phyloP scores from a whole-genome alignment of 108 stramenopile species.

The Pseudonitzschia pungens region DNA sequence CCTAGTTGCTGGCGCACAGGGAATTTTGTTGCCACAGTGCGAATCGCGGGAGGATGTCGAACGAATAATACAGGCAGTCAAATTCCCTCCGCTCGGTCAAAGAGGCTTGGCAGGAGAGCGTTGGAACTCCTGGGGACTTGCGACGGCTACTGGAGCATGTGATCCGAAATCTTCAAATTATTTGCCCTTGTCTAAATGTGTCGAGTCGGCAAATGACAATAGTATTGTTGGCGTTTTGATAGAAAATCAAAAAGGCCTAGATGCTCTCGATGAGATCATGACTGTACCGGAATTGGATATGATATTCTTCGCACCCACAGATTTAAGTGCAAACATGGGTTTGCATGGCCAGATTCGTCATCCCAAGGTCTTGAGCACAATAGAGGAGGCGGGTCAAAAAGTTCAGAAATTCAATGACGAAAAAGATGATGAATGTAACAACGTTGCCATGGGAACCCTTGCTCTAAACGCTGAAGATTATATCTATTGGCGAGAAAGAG shows the following conservation, averaged over 20 bases:
- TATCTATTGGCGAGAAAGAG: slow-evolving; percentile 30
- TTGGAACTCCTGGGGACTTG: slow-evolving; percentile 47
- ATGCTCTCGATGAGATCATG: slow-evolving; percentile 37
- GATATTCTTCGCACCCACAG: slow-evolving; percentile 43
- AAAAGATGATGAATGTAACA: not conserved
- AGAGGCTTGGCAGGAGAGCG: slow-evolving; percentile 41
- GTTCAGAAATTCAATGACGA: slow-evolving; percentile 16
- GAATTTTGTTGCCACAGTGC: slow-evolving; percentile 42
- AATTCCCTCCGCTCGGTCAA: slow-evolving; percentile 39
- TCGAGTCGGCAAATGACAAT: slow-evolving; percentile 30
- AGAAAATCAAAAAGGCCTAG: slow-evolving; percentile 39
- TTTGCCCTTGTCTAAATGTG: slow-evolving; percentile 6
- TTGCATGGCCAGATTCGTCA: slow-evolving; percentile 46
- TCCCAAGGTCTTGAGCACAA: slow-evolving; percentile 29
- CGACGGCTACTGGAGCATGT: not conserved
- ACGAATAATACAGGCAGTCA: slow-evolving; percentile 43
- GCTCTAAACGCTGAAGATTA: slow-evolving; percentile 35
- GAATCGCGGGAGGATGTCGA: slow-evolving; percentile 35
- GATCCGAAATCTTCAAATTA: not conserved
- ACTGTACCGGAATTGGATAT: slow-evolving; percentile 37
- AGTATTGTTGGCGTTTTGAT: slow-evolving; percentile 34
- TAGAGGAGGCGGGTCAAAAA: slow-evolving; percentile 31
- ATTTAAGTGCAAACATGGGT: slow-evolving; percentile 38
- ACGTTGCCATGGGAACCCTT: slow-evolving; percentile 30
- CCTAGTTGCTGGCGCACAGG: slow-evolving; percentile 43